phyloP scores from a whole-genome alignment of 768 basidiomycete genomes.

The Strobilomyces confusus region DNA sequence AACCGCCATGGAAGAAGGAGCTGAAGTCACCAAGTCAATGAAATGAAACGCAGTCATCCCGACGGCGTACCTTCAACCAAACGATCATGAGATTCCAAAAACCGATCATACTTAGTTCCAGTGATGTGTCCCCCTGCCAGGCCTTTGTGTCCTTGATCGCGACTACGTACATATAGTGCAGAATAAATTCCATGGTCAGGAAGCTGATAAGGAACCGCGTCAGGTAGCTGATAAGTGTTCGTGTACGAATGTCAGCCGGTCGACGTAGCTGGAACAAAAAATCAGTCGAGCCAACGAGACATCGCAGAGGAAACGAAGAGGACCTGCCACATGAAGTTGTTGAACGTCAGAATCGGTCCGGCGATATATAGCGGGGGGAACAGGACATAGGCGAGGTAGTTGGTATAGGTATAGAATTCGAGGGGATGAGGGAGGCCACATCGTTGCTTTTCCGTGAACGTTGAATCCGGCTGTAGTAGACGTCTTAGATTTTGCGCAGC shows the following conservation, averaged over 20 bases:
- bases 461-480: conserved; percentile 24
- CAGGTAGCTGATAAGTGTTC: conserved; percentile 50
- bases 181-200: conserved; percentile 83
- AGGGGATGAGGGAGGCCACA: conserved; percentile 49
- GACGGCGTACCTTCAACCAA: conserved; percentile 80
- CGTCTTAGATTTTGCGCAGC: conserved; percentile 1
- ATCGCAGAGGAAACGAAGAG: conserved; percentile 13
- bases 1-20: conserved; percentile 94
- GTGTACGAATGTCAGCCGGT: conserved; percentile 44
- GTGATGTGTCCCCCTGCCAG: conserved; percentile 75
- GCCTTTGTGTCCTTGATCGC: conserved; percentile 89
- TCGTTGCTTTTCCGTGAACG: conserved; percentile 57
- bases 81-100: conserved; percentile 97
- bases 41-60: background rate
- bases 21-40: conserved; percentile 37
- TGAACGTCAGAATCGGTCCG: conserved; percentile 94
- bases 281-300: background rate
- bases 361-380: conserved; percentile 95
- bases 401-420: conserved; percentile 59
- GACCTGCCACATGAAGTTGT: conserved; percentile 94
- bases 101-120: conserved; percentile 86
- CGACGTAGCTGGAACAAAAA: conserved; percentile 49
- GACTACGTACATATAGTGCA: conserved; percentile 95
- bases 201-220: conserved; percentile 68
- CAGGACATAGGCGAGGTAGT: conserved; percentile 81